Base-by-base conservation (phyloP, 805 yeast genomes). In the Candida namnaoensis region DNA sequence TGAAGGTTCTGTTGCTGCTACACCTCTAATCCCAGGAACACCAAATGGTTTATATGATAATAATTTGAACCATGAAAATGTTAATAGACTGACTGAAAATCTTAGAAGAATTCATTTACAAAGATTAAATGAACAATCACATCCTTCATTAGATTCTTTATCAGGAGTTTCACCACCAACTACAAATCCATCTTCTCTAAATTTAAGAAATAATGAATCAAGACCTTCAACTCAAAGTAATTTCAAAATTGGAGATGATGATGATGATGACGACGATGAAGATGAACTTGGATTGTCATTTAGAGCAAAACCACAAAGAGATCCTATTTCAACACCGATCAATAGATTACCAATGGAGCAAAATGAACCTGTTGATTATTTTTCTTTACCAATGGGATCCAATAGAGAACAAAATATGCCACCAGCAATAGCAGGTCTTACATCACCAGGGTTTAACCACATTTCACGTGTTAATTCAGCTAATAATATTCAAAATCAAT, bases 381-480 rank as follows among this genome's bases (percentile, higher is more conserved):
- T 70, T 44, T 49, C 57, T n/a, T 38, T 45, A 2, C 48, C 47
- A 13, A 28, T 39, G 13, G 37, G 42, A 27, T 47, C 47, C 5
- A 45, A 46, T 23, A 35, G 35, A 7, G 45, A 40, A 23, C 28
- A 8, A 8, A 10, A 10, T 26, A 26, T 26, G 10, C 7, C 28
- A 26, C 28, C 33, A 59, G 48, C 2, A 36, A 50, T 5, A 1
- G 75, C 80, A 1, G 76, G 74, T 8, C 49, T 65, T 4, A 35
- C 54, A 5, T 67, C 83, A 1, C 87, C 88, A 0, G 78, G 74
- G 0, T 52, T 62, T 10, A 79, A 65, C 41, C 74, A 80, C 52
- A 57, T 80, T 38, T 78, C 88, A 3, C 66, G 88, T 42, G 76
- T 66, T 13, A 73, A 71, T 40, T 80, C 88, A 1, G 71, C 63